Conservation (phyloP, 2,329 filamentous ascomycete species). For the Paraphoma sp. region DNA sequence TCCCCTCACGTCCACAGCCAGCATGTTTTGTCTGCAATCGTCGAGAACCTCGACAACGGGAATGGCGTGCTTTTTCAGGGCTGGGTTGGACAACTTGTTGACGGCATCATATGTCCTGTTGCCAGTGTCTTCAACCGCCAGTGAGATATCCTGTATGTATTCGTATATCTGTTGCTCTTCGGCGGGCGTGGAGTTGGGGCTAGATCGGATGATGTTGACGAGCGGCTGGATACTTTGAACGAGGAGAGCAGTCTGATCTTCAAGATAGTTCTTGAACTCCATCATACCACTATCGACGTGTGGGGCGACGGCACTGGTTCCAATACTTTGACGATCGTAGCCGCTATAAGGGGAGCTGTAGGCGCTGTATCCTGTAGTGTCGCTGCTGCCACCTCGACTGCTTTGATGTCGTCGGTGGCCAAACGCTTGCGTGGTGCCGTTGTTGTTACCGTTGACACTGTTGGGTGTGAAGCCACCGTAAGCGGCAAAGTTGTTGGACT, state of each 20-base stretch:
- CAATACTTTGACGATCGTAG: constrained; percentile 42
- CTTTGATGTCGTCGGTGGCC: constrained; percentile 37
- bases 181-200: constrained; percentile 31
- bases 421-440: constrained; percentile 11
- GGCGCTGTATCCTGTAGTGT: constrained; percentile 42
- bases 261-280: constrained; percentile 76
- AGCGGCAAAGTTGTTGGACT: constrained; percentile 27
- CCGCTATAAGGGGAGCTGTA: constrained; percentile 47
- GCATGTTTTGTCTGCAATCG: constrained; percentile 69
- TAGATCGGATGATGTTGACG: constrained; percentile 69
- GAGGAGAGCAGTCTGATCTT: constrained; percentile 80
- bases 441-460: constrained; percentile 23
- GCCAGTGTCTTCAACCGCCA: constrained; percentile 74
- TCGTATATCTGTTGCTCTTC: constrained; percentile 62
- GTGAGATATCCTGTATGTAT: constrained; percentile 74
- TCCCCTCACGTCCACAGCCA: constrained; percentile 66
- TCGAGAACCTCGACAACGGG: constrained; percentile 64
- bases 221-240: constrained; percentile 84
- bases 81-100: constrained; percentile 56
- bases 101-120: constrained; percentile 65
- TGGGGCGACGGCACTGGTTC: constrained; percentile 28
- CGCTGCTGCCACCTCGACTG: constrained; percentile 46
- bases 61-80: constrained; percentile 58
- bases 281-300: constrained; percentile 53
- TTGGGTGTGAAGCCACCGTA: constrained; percentile 30